These are phyloP conservation scores for Helotiales sp. DNA, from an alignment of 2,329 filamentous ascomycete genomes.

Conservation along the genomic window DNA sequence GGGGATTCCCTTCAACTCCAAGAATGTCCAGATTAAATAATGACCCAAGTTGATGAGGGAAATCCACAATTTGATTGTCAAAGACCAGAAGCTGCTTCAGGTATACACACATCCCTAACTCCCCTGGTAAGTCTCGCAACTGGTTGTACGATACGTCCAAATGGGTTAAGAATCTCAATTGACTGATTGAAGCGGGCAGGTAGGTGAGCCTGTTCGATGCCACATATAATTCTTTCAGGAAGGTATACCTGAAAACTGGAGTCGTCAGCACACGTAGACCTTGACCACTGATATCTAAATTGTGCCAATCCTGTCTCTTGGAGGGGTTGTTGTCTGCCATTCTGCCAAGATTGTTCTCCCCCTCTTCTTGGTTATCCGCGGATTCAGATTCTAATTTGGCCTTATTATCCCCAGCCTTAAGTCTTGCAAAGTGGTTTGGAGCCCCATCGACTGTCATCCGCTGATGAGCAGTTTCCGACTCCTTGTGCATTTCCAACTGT, in stretches of 20 bases:
- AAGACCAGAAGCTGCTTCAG: conserved; percentile 84
- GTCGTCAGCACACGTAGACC: conserved; percentile 80
- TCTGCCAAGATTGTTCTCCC: conserved; percentile 53
- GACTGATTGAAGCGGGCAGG: conserved; percentile 79
- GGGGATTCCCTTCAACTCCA: conserved; percentile 88
- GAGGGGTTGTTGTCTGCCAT: conserved; percentile 55
- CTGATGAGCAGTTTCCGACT: conserved; percentile 69
- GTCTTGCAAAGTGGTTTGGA: conserved; percentile 70
- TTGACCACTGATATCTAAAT: conserved; percentile 94
- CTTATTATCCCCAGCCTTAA: conserved; percentile 69
- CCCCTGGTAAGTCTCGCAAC: conserved; percentile 76
- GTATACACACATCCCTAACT: conserved; percentile 96
- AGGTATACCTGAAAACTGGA: conserved; percentile 82
- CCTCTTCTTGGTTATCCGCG: conserved; percentile 48
- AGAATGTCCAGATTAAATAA: conserved; percentile 86
- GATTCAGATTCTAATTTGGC: conserved; percentile 49
- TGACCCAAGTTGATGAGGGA: conserved; percentile 86
- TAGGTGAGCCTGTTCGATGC: conserved; percentile 86
- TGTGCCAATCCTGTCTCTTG: conserved; percentile 79
- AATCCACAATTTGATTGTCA: conserved; percentile 80
- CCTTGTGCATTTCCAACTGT: conserved; percentile 78
- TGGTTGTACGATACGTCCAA: conserved; percentile 90
- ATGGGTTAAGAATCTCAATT: conserved; percentile 76
- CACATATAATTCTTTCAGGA: conserved; percentile 89
- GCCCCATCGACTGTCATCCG: conserved; percentile 66